Conservation (phyloP, 116 monocot species). For the Posidonia oceanica region DNA sequence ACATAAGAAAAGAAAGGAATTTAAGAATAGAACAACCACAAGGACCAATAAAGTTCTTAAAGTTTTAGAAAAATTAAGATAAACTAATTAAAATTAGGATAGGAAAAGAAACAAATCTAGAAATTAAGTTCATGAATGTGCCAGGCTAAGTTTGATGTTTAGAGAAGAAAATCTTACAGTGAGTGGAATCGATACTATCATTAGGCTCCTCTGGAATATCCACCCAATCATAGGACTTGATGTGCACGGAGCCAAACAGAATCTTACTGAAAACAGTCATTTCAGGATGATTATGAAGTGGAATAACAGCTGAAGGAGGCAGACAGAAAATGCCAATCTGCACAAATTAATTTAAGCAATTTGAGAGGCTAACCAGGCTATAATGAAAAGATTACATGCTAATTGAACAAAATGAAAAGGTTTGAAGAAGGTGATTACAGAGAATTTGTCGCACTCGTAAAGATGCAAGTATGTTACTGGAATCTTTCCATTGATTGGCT, state of each 20-base stretch:
- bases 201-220: slow-evolving; percentile 9
- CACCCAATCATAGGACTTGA: slow-evolving; percentile 78
- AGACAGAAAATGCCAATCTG: slow-evolving; percentile 91
- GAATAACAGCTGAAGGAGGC: slow-evolving; percentile 57
- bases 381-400: neutral
- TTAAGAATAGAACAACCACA: neutral
- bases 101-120: neutral
- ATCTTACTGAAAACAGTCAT: slow-evolving; percentile 93
- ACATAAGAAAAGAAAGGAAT: slow-evolving; percentile 4
- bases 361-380: neutral
- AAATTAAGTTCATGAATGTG: slow-evolving; percentile 18
- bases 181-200: neutral
- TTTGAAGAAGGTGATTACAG: slow-evolving; percentile 26
- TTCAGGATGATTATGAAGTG: slow-evolving; percentile 85
- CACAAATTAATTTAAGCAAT: slow-evolving; percentile 9
- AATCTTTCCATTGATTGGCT: slow-evolving; percentile 11
- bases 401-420: neutral
- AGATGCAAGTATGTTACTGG: slow-evolving; percentile 52
- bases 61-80: neutral
- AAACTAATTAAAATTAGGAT: neutral
- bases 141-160: slow-evolving; percentile 14
- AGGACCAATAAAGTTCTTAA: neutral
- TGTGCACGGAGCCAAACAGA: slow-evolving; percentile 70
- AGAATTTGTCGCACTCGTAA: slow-evolving; percentile 61
- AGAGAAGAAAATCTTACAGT: slow-evolving; percentile 34